Base-by-base conservation (phyloP, 2,329 filamentous ascomycete genomes). In the Hysterium pulicare region DNA sequence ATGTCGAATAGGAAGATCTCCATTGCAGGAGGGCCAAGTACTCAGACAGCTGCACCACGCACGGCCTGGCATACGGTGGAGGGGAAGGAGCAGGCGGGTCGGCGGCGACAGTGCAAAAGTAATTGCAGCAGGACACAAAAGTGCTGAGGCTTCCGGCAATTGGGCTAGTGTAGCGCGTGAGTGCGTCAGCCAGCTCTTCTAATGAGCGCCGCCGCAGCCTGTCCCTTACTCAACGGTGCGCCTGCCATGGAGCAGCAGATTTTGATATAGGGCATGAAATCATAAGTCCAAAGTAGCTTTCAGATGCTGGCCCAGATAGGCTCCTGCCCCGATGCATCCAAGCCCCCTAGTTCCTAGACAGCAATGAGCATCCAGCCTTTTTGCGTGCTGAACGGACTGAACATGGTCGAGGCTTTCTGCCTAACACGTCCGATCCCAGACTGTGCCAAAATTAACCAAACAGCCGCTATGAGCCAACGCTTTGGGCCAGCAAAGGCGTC, bases 261-360 rank as follows among this genome's bases (percentile, higher is more conserved):
- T 46, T 52, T 54, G 48, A 53, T 59, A 59, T 63, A 59, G 56
- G 53, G 44, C 54, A 57, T 52, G 48, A 31, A 38, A 38, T 49
- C 44, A 33, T 54, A 55, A 33, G 7, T n/a, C 32, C 20, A 26
- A 3, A n/a, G 33, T 36, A n/a, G 37, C 20, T 36, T n/a, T 20
- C 24, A 22, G 33, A 30, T 40, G 46, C 45, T 50, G 15, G 47
- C 61, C 56, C 46, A 43, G 64, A 59, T 32, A 42, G 58, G 61
- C 33, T 48, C 48, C 47, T 56, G 46, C 45, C 33, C 62, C 62
- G 62, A 62, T 53, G 61, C 61, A 59, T 42, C 46, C 47, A 54
- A 28, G 24, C 24, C 24, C 24, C 24, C 24, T 28, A 28, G 24
- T 13, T 13, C 7, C 24, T 28, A 7, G 24, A 28, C 24, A 28